phyloP scores from a whole-genome alignment of 78 protist genomes.

The Bodo saltans region DNA sequence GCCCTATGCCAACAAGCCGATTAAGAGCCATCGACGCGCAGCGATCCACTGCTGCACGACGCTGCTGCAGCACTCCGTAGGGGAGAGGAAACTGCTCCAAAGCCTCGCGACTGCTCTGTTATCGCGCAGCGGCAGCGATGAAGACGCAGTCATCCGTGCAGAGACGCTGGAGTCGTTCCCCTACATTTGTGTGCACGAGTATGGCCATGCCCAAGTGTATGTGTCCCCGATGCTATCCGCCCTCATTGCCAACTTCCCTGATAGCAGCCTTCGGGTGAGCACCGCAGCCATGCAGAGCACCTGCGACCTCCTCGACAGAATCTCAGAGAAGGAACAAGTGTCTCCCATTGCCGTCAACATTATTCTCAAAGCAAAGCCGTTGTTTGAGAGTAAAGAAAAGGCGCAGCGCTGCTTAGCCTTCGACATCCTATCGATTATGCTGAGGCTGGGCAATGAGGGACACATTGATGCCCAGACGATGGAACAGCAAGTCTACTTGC shows the following conservation, averaged over 20 bases:
- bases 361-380: neutral
- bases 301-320: neutral
- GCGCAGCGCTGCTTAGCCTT: neutral
- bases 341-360: neutral
- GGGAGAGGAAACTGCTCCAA: neutral
- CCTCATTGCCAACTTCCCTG: slow-evolving; percentile 5
- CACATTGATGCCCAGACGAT: neutral
- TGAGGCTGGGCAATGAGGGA: too few species aligned
- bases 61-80: neutral
- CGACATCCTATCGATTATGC: neutral
- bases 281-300: slow-evolving; percentile 7
- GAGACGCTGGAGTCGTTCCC: neutral
- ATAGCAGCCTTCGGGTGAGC: neutral
- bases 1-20: neutral
- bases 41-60: neutral
- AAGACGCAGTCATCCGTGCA: neutral
- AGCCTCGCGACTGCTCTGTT: neutral
- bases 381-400: neutral
- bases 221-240: slow-evolving; percentile 23
- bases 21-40: neutral
- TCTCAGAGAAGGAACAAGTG: neutral
- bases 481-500: neutral
- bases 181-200: neutral
- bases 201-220: neutral
- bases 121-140: neutral